Base-by-base conservation (phyloP, 441 rosid genomes). In the Populus hybrid region DNA sequence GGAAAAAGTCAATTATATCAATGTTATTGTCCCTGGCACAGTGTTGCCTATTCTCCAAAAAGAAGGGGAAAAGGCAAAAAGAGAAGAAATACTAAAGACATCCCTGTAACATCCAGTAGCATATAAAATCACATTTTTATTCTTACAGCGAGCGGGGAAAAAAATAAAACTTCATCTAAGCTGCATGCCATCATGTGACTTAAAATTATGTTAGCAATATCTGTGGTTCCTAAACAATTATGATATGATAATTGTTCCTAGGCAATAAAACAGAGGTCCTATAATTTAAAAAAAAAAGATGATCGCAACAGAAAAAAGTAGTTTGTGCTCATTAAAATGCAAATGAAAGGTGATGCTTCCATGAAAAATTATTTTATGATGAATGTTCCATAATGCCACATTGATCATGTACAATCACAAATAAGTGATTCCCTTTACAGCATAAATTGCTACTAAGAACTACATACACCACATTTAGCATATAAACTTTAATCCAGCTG, bases 1-100 rank as follows among this genome's bases (percentile, higher is more conserved):
- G 71, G 73, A 81, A 21, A 74, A 70, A n/a, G 59, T 7, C 50
- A 74, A 33, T 81, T 31, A 56, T 21, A 69, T 69, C 11, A n/a
- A 59, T 59, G 9, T 59, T 59, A 23, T 33, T 56, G 28, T 6
- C 35, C 71, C 28, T 29, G 29, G 38, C 33, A 66, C 20, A 50
- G 9, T n/a, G 77, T 11, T 74, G 40, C 50, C 56, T 24, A 71
- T 74, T 35, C 23, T 66, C 24, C 26, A 11, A 75, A 20, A 64
- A 26, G 11, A 26, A 75, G 59, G 28, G 64, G 23, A 12, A 21
- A 18, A 12, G 28, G 3, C 20, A n/a, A 1, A 36, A 11, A 14
- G n/a, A 24, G 7, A 64, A 64, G 2, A 20, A 73, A 5, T 64
- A 18, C 21, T 2, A 65, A 16, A 64, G 28, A 1, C 5, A 28